Percentiles rank a stretch among this genome's conserved stretches.
Conservation (phyloP, 192 early-diverging fungal genomes). For the Kickxella alabastrina region DNA sequence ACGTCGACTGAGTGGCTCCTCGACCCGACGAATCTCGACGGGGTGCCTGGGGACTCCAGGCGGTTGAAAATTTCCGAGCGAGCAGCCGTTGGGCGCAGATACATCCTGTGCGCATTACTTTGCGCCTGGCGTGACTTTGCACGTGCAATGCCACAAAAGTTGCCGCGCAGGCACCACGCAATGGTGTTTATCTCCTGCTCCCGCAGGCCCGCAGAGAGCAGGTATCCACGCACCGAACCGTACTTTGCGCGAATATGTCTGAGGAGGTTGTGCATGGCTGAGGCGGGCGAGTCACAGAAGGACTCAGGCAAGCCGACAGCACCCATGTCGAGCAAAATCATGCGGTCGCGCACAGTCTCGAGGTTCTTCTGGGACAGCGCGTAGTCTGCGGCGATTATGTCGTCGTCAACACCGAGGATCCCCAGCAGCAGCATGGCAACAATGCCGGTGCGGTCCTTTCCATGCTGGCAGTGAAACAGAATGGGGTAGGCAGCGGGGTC, state of each 20-base stretch:
- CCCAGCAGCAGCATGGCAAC: slow-evolving; percentile 54
- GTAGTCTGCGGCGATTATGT: slow-evolving; percentile 58
- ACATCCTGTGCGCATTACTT: slow-evolving; percentile 12
- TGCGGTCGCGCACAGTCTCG: slow-evolving; percentile 36
- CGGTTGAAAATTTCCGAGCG: slow-evolving; percentile 12
- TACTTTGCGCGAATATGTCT: slow-evolving; percentile 35
- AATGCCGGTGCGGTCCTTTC: slow-evolving; percentile 67
- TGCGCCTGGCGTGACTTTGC: slow-evolving; percentile 9
- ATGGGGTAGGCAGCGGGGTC: slow-evolving; percentile 57
- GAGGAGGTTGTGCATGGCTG: slow-evolving; percentile 47
- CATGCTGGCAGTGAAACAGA: slow-evolving; percentile 64
- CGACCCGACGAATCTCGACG: no score
- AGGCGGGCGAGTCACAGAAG: slow-evolving; percentile 51
- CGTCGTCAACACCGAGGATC: slow-evolving; percentile 54
- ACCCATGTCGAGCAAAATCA: slow-evolving; percentile 53
- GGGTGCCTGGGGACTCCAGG: no score
- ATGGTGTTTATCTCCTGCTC: slow-evolving; percentile 43
- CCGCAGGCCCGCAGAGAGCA: slow-evolving; percentile 37
- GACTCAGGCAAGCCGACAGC: slow-evolving; percentile 51
- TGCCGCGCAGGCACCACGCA: slow-evolving; percentile 48
- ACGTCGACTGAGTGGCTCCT: neutral
- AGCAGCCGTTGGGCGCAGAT: slow-evolving; percentile 18
- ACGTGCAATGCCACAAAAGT: slow-evolving; percentile 40
- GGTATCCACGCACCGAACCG: slow-evolving; percentile 38
- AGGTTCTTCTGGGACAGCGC: slow-evolving; percentile 48